Conservation (phyloP, 208 protist genomes). For the Trypanosoma caninum region DNA sequence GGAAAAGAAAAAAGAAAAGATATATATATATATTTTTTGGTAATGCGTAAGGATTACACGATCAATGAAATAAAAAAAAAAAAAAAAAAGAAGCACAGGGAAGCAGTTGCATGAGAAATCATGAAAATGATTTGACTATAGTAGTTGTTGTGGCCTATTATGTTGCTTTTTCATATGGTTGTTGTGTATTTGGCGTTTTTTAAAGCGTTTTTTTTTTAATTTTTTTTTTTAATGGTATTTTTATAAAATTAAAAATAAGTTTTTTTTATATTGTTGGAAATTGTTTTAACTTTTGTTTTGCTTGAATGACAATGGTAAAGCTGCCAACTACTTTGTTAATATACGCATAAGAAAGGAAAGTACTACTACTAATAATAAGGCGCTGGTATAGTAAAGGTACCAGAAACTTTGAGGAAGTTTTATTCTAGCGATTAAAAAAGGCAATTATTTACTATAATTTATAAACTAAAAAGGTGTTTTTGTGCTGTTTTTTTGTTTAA, state of each 20-base stretch:
- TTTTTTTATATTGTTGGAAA: too few relatives aligned
- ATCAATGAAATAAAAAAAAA: background rate
- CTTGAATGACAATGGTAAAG: background rate
- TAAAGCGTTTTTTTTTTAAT: conserved; percentile 1
- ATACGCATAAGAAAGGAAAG: too few relatives aligned
- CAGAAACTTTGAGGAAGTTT: too few relatives aligned
- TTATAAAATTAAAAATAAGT: too few relatives aligned
- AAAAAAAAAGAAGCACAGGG: conserved; percentile 3
- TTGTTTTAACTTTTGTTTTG: background rate
- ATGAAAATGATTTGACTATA: too few relatives aligned
- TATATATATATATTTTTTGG: background rate
- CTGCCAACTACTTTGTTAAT: too few relatives aligned
- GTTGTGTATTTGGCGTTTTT: background rate
- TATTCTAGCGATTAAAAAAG: background rate
- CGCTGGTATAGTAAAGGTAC: too few relatives aligned
- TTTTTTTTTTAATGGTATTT: background rate
- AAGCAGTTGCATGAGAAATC: background rate
- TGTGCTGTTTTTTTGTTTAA: too few relatives aligned
- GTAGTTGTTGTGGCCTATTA: too few relatives aligned
- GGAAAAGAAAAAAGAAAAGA: background rate
- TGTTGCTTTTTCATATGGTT: background rate
- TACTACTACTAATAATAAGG: too few relatives aligned
- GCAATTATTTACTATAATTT: background rate
- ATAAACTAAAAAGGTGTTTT: too few relatives aligned
- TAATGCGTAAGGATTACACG: background rate